Evolutionary conservation across 345 rosid genomes (phyloP).

Genomic region (Dovyalis caffra): DNA sequence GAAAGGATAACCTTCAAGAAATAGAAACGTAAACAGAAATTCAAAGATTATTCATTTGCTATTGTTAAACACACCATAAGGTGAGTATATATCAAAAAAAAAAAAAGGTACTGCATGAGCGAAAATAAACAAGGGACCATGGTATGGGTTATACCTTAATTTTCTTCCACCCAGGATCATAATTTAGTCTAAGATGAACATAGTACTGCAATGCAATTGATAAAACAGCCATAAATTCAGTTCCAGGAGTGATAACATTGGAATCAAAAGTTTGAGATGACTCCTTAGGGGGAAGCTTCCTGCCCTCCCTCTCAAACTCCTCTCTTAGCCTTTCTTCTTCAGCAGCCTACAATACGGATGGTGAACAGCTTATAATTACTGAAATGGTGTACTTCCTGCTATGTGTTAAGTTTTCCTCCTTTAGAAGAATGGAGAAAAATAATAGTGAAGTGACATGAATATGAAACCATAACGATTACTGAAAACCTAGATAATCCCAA

Average conservation of each 20-base stretch:
- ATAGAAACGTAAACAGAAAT: constrained; percentile 18
- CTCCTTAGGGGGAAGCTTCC: constrained; percentile 71
- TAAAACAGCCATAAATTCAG: constrained; percentile 81
- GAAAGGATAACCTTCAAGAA: constrained; percentile 86
- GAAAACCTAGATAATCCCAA: not conserved
- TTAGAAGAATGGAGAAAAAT: not conserved
- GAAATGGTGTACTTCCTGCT: too few species aligned
- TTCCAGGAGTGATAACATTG: constrained; percentile 95
- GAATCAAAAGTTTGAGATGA: constrained; percentile 72
- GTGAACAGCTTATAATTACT: not conserved
- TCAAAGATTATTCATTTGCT: not conserved
- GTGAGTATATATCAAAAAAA: not conserved
- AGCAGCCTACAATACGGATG: constrained; percentile 53
- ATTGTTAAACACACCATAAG: not conserved
- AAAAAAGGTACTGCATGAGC: not conserved
- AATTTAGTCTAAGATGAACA: constrained; percentile 71
- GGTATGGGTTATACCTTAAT: constrained; percentile 53
- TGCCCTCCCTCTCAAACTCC: constrained; percentile 88
- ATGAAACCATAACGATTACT: not conserved
- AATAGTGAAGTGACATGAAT: not conserved
- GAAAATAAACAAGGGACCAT: not conserved
- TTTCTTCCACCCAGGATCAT: constrained; percentile 96
- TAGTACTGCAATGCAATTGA: constrained; percentile 86
- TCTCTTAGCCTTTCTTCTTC: constrained; percentile 75
- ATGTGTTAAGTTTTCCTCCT: not conserved